Conservation (phyloP, 805 yeast genomes). For the Candida nanaspora region DNA sequence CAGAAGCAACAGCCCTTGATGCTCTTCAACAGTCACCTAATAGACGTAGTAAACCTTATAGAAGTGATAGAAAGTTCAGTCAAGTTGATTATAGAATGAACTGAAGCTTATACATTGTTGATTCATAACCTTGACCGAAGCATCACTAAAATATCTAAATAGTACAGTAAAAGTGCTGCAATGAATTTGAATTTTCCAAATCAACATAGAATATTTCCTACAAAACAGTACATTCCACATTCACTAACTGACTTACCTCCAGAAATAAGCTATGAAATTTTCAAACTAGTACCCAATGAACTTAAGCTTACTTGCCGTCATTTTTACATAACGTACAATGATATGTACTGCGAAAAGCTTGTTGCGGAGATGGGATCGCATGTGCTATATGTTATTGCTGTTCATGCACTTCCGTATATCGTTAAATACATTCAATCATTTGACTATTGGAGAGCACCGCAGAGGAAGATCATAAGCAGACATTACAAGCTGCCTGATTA, state of each 20-base stretch:
- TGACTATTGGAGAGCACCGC: slow-evolving; percentile 26
- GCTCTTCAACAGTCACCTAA: too few relatives aligned
- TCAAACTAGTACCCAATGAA: slow-evolving; percentile 21
- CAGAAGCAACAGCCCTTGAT: too few relatives aligned
- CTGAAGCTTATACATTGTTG: too few relatives aligned
- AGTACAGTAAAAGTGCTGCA: too few relatives aligned
- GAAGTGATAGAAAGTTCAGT: too few relatives aligned
- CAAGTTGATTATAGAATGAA: too few relatives aligned
- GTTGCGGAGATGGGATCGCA: slow-evolving; percentile 22
- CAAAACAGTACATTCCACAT: neutral
- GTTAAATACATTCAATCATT: slow-evolving; percentile 25
- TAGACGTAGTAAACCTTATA: too few relatives aligned
- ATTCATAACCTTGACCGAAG: too few relatives aligned
- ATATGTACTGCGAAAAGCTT: slow-evolving; percentile 33
- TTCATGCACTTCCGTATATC: slow-evolving; percentile 17
- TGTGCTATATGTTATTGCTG: slow-evolving; percentile 15
- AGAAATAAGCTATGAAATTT: slow-evolving; percentile 20
- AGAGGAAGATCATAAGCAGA: slow-evolving; percentile 18
- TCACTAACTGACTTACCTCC: slow-evolving; percentile 21
- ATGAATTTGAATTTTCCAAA: slow-evolving; percentile 1
- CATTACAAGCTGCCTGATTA: slow-evolving; percentile 15
- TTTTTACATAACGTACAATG: slow-evolving; percentile 45
- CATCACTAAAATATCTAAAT: too few relatives aligned
- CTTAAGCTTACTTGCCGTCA: slow-evolving; percentile 21
- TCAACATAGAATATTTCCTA: neutral